phyloP scores from a whole-genome alignment of 2,329 filamentous ascomycete species.

The Teratosphaeria viscida region DNA sequence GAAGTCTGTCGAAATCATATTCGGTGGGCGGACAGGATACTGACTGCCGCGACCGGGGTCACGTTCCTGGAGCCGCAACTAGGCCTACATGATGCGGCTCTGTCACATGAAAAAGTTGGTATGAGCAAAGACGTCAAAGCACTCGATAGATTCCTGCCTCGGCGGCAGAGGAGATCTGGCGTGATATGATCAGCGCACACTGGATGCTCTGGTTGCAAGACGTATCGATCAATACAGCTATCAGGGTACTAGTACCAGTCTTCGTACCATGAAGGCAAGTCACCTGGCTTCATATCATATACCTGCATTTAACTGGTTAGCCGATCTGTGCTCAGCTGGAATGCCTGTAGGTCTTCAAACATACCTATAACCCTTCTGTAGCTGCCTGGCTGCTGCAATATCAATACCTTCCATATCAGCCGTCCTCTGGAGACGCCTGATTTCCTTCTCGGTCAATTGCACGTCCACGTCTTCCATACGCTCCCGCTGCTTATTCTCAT shows the following conservation, averaged over 20 bases:
- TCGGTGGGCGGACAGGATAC: neutral
- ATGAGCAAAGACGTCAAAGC: neutral
- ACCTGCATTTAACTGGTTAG: neutral
- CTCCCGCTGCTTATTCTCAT: constrained; percentile 42
- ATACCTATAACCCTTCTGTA: constrained; percentile 48
- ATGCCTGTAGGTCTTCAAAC: constrained; percentile 11
- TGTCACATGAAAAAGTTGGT: neutral
- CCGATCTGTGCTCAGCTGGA: neutral
- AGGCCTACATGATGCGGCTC: neutral
- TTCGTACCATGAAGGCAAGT: too few relatives aligned
- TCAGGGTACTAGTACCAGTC: too few relatives aligned
- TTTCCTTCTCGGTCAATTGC: constrained; percentile 40
- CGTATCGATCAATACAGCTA: too few relatives aligned
- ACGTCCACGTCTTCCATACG: constrained; percentile 44
- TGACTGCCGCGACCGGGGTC: neutral
- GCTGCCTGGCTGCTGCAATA: constrained; percentile 36
- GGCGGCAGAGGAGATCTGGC: neutral
- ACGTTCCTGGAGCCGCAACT: neutral
- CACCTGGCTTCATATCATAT: neutral
- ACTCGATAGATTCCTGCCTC: neutral
- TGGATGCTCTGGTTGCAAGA: neutral
- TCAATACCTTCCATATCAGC: constrained; percentile 43
- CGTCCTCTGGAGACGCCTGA: constrained; percentile 38
- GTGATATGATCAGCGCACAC: neutral
- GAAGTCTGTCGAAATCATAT: neutral